Conservation (phyloP, 768 basidiomycete genomes). For the Lactarius tabidus region DNA sequence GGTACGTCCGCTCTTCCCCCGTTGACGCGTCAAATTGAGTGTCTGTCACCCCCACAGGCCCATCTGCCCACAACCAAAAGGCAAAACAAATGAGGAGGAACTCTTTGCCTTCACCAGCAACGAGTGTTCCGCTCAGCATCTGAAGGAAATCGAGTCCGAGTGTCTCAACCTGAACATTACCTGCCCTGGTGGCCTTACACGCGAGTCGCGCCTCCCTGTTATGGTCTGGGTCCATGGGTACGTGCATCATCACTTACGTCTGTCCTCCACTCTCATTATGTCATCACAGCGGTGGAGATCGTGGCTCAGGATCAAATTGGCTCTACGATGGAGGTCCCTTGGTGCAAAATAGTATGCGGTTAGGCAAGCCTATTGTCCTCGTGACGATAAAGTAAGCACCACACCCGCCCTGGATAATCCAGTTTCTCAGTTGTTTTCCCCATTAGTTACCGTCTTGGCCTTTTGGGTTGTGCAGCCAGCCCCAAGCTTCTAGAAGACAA, state of each 20-base stretch:
- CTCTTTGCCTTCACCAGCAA: slow-evolving; percentile 55
- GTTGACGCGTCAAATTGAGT: background rate
- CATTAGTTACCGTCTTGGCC: slow-evolving; percentile 66
- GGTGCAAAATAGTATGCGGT: slow-evolving; percentile 60
- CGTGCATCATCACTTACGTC: slow-evolving; percentile 28
- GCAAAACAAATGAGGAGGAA: slow-evolving; percentile 51
- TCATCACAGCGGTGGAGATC: slow-evolving; percentile 56
- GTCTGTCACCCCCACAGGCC: slow-evolving; percentile 42
- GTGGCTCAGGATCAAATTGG: slow-evolving; percentile 74
- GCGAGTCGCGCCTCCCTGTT: slow-evolving; percentile 59
- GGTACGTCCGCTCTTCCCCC: slow-evolving; percentile 42
- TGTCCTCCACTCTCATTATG: slow-evolving; percentile 16
- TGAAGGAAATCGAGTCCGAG: slow-evolving; percentile 70
- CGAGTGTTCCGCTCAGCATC: slow-evolving; percentile 48
- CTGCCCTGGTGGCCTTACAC: slow-evolving; percentile 54
- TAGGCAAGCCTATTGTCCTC: slow-evolving; percentile 62
- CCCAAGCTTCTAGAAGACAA: slow-evolving; percentile 66
- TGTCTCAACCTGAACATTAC: slow-evolving; percentile 80
- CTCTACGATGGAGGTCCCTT: slow-evolving; percentile 69
- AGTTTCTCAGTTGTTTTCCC: slow-evolving; percentile 12
- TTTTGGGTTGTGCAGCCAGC: slow-evolving; percentile 73
- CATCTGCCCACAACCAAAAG: slow-evolving; percentile 65
- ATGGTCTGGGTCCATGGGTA: slow-evolving; percentile 90
- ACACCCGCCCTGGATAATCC: slow-evolving; percentile 23
- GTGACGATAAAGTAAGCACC: slow-evolving; percentile 69